Base-by-base conservation (phyloP, 306 rosid genomes). In the Benincasa hispida region DNA sequence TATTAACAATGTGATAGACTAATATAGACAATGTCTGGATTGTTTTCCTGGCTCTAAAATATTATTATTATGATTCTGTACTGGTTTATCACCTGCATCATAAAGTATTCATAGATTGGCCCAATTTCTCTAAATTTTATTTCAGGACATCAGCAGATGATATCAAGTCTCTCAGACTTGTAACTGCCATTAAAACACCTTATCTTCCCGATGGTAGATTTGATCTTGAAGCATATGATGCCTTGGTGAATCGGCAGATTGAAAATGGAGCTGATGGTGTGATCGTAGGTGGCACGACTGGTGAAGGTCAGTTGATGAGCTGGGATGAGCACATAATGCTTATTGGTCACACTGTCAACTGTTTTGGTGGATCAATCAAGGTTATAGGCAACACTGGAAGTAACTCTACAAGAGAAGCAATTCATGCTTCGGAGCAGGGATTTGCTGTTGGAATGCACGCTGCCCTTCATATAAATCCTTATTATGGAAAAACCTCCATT, bases 311-410 rank as follows among this genome's bases (percentile, higher is more conserved):
- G 76, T 84, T 91, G 79, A 90, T 94, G 98, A 91, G 93, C 87
- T 94, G 98, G 98, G 97, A 91, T 61, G 97, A 94, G 82, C 97
- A 91, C 78, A 90, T 94, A 54, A 94, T 91, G 98, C 97, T 94
- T 72, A 91, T 94, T 73, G 94, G 96, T 8, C 98, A 90, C 81
- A 90, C 96, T 0, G 91, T 91, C 60, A 90, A 94, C 84, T 92
- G 93, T 81, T 92, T 89, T 76, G 96, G 99, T 60, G 95, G 92
- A 59, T 91, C 93, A 76, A 79, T 94, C 74, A 90, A 89, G 91
- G 96, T 89, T 25, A 90, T 94, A 75, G 97, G 97, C 77, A 94
- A 92, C 83, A 90, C 96, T 9, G 97, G 97, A 83, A 93, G 98
- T 77, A 93, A 91, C 83, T 91, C 97, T 22, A 90, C 97, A 4